phyloP scores from a whole-genome alignment of 164 flowering plant species.

The Stephania japonica region DNA sequence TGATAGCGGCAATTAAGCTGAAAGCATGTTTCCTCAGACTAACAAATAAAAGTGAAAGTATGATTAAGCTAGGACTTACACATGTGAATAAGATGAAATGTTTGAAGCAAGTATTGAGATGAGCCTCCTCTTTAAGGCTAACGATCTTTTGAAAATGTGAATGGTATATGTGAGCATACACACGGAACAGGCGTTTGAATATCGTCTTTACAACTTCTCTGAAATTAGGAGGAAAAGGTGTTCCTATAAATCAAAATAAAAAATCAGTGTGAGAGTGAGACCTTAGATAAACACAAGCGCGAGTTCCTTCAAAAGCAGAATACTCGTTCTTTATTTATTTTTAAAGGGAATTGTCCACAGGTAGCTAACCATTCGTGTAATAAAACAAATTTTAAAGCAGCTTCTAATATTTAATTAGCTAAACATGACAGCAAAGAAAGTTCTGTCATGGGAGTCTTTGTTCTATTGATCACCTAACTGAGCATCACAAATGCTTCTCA shows the following conservation, averaged over 20 bases:
- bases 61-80: slow-evolving; percentile 43
- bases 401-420: too few relatives aligned
- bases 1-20: not conserved
- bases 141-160: slow-evolving; percentile 98
- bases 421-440: not conserved
- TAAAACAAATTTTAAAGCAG: too few relatives aligned
- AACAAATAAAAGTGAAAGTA: not conserved
- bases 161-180: slow-evolving; percentile 95
- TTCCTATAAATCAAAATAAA: slow-evolving; percentile 38
- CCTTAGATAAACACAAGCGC: not conserved
- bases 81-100: slow-evolving; percentile 93
- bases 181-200: slow-evolving; percentile 95
- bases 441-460: not conserved
- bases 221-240: slow-evolving; percentile 94
- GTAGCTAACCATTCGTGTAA: too few relatives aligned
- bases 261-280: not conserved
- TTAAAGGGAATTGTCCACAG: too few relatives aligned
- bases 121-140: slow-evolving; percentile 97
- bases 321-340: too few relatives aligned
- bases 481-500: too few relatives aligned
- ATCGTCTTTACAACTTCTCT: slow-evolving; percentile 95
- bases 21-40: not conserved
- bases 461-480: too few relatives aligned
- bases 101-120: slow-evolving; percentile 98
- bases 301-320: not conserved